Evolutionary conservation across 2,329 filamentous ascomycete genomes (phyloP).

Genomic region (Aureobasidium sp.): DNA sequence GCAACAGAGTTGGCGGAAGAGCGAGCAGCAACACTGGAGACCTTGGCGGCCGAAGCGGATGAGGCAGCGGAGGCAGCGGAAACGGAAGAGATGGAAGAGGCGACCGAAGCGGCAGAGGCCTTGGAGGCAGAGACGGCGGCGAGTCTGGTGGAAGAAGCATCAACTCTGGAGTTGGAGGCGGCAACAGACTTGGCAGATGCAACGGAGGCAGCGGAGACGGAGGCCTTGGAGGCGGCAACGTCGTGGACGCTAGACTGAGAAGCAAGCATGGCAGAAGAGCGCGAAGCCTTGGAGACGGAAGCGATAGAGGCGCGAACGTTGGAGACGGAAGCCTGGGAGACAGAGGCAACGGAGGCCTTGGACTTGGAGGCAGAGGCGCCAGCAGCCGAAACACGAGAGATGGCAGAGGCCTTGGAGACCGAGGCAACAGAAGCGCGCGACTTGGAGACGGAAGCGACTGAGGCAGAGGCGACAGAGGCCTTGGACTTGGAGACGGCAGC

Average conservation of each 20-base stretch:
- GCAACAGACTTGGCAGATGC: constrained; percentile 2
- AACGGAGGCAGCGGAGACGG: constrained; percentile 5
- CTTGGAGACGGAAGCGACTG: neutral
- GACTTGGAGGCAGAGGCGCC: neutral
- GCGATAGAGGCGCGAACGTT: neutral
- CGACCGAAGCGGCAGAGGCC: constrained; percentile 9
- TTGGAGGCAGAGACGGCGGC: constrained; percentile 8
- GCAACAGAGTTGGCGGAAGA: neutral
- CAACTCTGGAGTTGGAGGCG: neutral
- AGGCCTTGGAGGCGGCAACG: neutral
- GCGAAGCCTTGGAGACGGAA: constrained; percentile 8
- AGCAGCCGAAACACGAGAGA: neutral
- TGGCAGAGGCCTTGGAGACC: neutral
- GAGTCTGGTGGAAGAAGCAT: constrained; percentile 2
- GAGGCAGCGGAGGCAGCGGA: constrained; percentile 1
- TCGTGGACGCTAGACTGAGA: neutral
- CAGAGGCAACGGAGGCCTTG: neutral
- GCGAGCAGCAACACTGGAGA: neutral
- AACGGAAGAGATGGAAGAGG: neutral
- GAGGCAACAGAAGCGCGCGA: neutral
- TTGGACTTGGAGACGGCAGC: neutral
- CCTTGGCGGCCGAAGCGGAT: neutral
- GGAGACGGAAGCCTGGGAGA: neutral
- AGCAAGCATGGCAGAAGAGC: constrained; percentile 1
- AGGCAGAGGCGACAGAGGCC: neutral